Conservation (phyloP, 1,139 yeast species). For the Geotrichum histeridarum region DNA sequence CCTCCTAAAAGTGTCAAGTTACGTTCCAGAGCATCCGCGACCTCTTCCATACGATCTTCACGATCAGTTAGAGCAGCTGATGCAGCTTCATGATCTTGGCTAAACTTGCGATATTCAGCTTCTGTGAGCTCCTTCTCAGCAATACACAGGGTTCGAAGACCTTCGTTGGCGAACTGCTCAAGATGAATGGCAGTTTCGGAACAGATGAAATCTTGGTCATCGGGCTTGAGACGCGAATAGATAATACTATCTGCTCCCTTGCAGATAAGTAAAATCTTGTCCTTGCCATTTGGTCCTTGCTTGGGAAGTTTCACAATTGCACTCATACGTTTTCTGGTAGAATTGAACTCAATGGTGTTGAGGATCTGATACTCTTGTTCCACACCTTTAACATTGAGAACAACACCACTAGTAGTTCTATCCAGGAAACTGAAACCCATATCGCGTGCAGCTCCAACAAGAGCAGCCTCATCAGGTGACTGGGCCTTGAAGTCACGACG, state of each 20-base stretch:
- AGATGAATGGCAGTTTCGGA: constrained; percentile 64
- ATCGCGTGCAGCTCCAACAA: constrained; percentile 89
- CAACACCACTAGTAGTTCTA: constrained; percentile 65
- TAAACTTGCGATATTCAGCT: constrained; percentile 62
- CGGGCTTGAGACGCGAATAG: constrained; percentile 57
- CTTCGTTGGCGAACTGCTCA: constrained; percentile 90
- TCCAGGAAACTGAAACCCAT: constrained; percentile 77
- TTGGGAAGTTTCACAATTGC: constrained; percentile 82
- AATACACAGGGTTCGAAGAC: constrained; percentile 87
- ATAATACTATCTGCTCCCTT: constrained; percentile 98
- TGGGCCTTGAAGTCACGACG: constrained; percentile 74
- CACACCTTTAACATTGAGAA: constrained; percentile 69
- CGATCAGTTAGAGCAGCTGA: constrained; percentile 65
- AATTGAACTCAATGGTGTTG: constrained; percentile 92
- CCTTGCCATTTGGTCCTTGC: constrained; percentile 46
- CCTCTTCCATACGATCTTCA: constrained; percentile 67
- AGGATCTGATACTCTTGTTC: constrained; percentile 64
- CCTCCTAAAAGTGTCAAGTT: constrained; percentile 76
- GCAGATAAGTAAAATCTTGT: constrained; percentile 78
- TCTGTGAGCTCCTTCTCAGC: constrained; percentile 72
- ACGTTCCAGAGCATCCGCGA: constrained; percentile 73
- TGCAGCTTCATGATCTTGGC: constrained; percentile 62
- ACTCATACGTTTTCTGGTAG: constrained; percentile 96
- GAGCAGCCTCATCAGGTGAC: constrained; percentile 97
- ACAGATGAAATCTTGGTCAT: constrained; percentile 13